These are phyloP conservation scores for Cruciata laevipes DNA, from an alignment of 257 asterid genomes.

Conservation along the genomic window DNA sequence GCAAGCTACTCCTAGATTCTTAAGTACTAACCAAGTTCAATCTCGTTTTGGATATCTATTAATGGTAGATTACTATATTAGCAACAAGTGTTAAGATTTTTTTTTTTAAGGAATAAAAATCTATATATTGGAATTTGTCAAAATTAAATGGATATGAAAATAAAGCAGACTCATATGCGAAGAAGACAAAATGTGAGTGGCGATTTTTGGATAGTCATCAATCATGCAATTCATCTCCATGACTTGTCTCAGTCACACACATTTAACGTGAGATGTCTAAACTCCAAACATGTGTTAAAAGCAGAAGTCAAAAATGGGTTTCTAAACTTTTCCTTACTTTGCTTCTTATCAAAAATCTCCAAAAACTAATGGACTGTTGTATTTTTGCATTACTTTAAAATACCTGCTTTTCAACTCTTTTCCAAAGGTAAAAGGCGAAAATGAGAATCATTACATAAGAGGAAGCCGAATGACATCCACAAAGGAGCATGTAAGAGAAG, in stretches of 20 bases:
- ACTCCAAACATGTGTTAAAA: constrained; percentile 3
- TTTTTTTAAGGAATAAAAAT: no score
- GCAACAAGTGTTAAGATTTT: no score
- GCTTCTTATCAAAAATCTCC: constrained; percentile 6
- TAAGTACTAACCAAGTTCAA: background rate
- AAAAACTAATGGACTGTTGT: background rate
- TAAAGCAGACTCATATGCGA: no score
- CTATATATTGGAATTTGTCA: no score
- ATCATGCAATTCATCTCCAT: background rate
- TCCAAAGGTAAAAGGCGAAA: background rate
- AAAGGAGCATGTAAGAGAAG: background rate
- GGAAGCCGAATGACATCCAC: background rate
- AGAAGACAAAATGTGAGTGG: background rate
- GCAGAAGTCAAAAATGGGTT: background rate
- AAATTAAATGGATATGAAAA: no score
- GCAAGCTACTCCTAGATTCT: background rate
- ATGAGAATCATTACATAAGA: background rate
- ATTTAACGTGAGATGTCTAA: constrained; percentile 10
- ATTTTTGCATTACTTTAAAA: background rate
- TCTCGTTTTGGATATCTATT: background rate
- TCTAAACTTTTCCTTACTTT: background rate
- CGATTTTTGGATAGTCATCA: background rate
- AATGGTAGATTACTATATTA: no score
- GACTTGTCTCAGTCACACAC: constrained; percentile 6
- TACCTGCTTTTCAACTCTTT: background rate